These are phyloP conservation scores for Bothia castanella DNA, from an alignment of 1,284 basidiomycete species.

Conservation along the genomic window DNA sequence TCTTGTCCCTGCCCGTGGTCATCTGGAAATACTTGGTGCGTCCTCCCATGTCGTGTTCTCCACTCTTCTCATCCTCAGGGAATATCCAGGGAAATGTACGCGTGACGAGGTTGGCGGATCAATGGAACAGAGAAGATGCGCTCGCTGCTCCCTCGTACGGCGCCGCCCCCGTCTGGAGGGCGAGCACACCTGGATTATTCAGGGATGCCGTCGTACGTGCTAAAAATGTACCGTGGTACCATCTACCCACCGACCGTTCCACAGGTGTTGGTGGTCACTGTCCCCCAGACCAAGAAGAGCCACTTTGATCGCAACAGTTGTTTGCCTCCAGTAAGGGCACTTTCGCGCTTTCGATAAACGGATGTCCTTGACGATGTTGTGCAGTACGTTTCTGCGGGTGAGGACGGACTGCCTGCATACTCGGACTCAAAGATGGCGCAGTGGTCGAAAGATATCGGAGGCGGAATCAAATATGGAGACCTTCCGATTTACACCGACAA, in stretches of 20 bases:
- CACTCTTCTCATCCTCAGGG: not conserved
- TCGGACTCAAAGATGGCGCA: conserved; percentile 8
- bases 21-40: conserved; percentile 49
- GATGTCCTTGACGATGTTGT: not conserved
- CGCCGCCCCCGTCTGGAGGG: conserved; percentile 44
- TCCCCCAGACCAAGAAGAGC: conserved; percentile 35
- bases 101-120: conserved; percentile 38
- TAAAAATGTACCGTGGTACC: not conserved
- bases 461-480: conserved; percentile 26
- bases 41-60: conserved; percentile 2
- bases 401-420: conserved; percentile 26
- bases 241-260: no score
- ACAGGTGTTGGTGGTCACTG: conserved; percentile 41
- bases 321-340: conserved; percentile 40
- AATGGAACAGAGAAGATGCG: conserved; percentile 45
- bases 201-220: conserved; percentile 39
- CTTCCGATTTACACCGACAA: conserved; percentile 37
- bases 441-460: conserved; percentile 20
- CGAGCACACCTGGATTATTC: conserved; percentile 42
- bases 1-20: conserved; percentile 44
- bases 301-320: conserved; percentile 44
- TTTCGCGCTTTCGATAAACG: not conserved
- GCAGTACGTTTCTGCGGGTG: conserved; percentile 23
- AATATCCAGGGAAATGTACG: conserved; percentile 42
- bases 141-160: conserved; percentile 25